Evolutionary conservation across 306 rosid species (phyloP).

Genomic region (Erythrophleum fordii): DNA sequence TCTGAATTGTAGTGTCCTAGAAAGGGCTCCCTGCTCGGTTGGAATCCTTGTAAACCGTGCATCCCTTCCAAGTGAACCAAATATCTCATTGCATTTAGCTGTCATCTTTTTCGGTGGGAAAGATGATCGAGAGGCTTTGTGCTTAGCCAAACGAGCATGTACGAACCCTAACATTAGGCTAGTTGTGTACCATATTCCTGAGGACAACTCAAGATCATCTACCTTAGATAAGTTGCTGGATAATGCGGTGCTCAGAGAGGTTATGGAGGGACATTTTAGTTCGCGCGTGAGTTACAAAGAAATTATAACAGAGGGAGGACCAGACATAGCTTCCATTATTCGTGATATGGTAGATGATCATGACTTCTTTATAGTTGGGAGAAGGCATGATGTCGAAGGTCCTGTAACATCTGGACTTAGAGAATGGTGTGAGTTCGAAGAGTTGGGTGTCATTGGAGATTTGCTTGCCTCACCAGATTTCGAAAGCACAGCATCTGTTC

Average conservation of each 20-base stretch:
- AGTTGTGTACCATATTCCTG: constrained; percentile 45
- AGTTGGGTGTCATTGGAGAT: constrained; percentile 69
- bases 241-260: constrained; percentile 30
- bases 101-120: constrained; percentile 57
- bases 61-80: background rate
- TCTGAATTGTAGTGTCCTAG: constrained; percentile 48
- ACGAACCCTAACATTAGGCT: constrained; percentile 17
- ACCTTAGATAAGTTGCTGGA: constrained; percentile 34
- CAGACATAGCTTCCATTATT: constrained; percentile 38
- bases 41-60: constrained; percentile 51
- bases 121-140: constrained; percentile 62
- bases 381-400: constrained; percentile 34
- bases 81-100: constrained; percentile 24
- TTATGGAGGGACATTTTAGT: background rate
- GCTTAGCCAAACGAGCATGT: constrained; percentile 49
- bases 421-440: constrained; percentile 71
- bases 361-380: constrained; percentile 68
- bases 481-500: constrained; percentile 47
- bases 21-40: constrained; percentile 59
- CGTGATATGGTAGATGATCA: constrained; percentile 40
- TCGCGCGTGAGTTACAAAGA: constrained; percentile 27
- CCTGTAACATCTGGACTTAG: constrained; percentile 57
- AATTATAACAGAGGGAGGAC: constrained; percentile 26
- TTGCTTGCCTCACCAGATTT: constrained; percentile 67
- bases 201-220: background rate